Conservation (phyloP, 2,329 filamentous ascomycete genomes). For the Aspergillus sp. region DNA sequence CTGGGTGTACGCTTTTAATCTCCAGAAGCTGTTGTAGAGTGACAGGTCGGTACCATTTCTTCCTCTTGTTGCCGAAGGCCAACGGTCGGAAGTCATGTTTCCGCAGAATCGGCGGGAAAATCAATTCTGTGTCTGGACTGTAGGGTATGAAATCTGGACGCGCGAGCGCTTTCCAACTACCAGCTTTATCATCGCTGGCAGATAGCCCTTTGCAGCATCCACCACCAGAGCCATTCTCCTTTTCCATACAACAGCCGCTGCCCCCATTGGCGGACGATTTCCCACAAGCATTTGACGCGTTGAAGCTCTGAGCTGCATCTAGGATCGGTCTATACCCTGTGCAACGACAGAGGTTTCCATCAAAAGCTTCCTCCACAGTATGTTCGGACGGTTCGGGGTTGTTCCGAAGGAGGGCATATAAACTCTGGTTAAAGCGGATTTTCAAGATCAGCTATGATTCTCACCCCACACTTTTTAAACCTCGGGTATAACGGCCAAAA, state of each 20-base stretch:
- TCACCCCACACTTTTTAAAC: no score
- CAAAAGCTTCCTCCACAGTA: slow-evolving; percentile 65
- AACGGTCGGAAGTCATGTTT: slow-evolving; percentile 69
- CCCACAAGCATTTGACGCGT: slow-evolving; percentile 33
- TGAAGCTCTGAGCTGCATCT: slow-evolving; percentile 75
- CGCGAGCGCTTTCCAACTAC: slow-evolving; percentile 54
- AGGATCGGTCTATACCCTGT: slow-evolving; percentile 82
- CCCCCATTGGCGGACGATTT: slow-evolving; percentile 49
- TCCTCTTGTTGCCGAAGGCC: slow-evolving; percentile 77
- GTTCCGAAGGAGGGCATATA: slow-evolving; percentile 44
- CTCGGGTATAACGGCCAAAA: no score
- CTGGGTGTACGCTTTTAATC: slow-evolving; percentile 70
- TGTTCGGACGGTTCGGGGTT: slow-evolving; percentile 73
- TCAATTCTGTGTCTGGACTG: slow-evolving; percentile 75
- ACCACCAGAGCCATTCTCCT: slow-evolving; percentile 39
- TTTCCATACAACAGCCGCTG: slow-evolving; percentile 53
- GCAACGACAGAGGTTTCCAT: slow-evolving; percentile 81
- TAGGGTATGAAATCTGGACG: slow-evolving; percentile 88
- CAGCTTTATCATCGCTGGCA: slow-evolving; percentile 36
- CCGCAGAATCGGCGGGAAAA: slow-evolving; percentile 71
- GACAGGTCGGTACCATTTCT: slow-evolving; percentile 73
- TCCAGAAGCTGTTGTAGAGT: slow-evolving; percentile 71
- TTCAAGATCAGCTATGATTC: no score
- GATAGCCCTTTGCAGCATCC: slow-evolving; percentile 58
- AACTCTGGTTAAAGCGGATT: slow-evolving; percentile 35